Base-by-base conservation (phyloP, 2,329 filamentous ascomycete species). In the Plectosphaerella cucumerina region DNA sequence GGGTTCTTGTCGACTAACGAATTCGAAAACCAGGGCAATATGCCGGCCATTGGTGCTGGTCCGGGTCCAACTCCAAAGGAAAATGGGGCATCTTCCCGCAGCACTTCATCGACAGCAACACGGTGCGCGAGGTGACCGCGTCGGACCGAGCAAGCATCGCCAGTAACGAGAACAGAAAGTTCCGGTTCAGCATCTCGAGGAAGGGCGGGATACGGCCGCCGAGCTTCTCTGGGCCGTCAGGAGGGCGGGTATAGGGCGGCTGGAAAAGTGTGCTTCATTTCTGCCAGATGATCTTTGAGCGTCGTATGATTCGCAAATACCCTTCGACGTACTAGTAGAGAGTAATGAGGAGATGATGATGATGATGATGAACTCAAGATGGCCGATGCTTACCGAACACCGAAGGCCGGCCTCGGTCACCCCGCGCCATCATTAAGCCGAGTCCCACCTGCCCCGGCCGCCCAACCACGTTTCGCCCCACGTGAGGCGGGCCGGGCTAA, bases 31-130 rank as follows among this genome's bases (percentile, higher is more conserved):
- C 22, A 77, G 75, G 71, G 70, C 57, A 68, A 3, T 69, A 75
- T 51, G 64, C 68, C 20, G 73, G 75, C 12, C 74, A 78, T 53
- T 82, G 78, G 78, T 82, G 77, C 61, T 82, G 78, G 78, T 74
- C 73, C 1, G 78, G 78, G 2, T 75, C 66, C 15, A 81, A 78
- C 52, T 58, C 73, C 35, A 78, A 75, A 53, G 77, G 77, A 4
- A 77, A 73, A 62, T 74, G 70, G 66, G 78, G 78, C 22, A 70
- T 81, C 47, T 81, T 82, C 60, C 77, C 76, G 15, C 69, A 72
- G 54, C 72, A 70, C 3, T 77, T 77, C 55, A 64, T 81, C 41
- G 74, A 79, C 56, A 62, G 65, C 15, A 67, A 63, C 46, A 73
- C 75, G 21, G 56, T 81, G n/a, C 66, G 68, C 44, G 73, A 75